Evolutionary conservation across 495 filamentous ascomycete species (phyloP).

Genomic region (Xylaria venustula): DNA sequence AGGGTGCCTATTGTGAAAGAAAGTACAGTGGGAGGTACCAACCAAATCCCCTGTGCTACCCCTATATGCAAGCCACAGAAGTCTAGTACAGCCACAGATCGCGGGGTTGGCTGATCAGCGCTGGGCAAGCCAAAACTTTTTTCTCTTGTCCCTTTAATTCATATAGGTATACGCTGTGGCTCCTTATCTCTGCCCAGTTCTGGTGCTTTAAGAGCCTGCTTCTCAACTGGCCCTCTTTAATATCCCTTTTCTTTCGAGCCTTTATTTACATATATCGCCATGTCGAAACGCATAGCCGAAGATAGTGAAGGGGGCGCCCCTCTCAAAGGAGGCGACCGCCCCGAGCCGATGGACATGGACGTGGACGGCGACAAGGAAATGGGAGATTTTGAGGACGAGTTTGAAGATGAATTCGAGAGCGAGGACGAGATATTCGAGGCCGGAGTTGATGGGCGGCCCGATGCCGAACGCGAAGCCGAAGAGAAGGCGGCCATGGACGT

Average conservation of each 20-base stretch:
- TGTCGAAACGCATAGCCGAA: conserved; percentile 71
- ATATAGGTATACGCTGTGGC: too few relatives aligned
- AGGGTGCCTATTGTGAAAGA: too few relatives aligned
- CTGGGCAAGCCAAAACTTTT: conserved; percentile 14
- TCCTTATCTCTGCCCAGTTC: background rate
- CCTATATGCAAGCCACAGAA: conserved; percentile 5
- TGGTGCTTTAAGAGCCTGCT: background rate
- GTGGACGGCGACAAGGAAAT: conserved; percentile 65
- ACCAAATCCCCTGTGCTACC: too few relatives aligned
- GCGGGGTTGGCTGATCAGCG: conserved; percentile 22
- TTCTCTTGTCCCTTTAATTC: conserved; percentile 1
- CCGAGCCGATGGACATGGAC: conserved; percentile 53
- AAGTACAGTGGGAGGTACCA: too few relatives aligned
- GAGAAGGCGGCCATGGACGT: conserved; percentile 87
- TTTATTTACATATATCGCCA: conserved; percentile 30
- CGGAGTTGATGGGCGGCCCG: conserved; percentile 86
- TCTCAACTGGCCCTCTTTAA: background rate
- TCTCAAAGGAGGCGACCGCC: conserved; percentile 69
- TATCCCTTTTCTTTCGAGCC: background rate
- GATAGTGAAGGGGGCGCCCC: conserved; percentile 51
- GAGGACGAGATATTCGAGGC: conserved; percentile 95
- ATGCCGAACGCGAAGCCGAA: conserved; percentile 88
- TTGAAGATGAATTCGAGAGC: conserved; percentile 94
- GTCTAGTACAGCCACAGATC: conserved; percentile 23
- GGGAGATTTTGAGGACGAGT: conserved; percentile 94